Percentiles rank a stretch among this genome's conserved stretches.
Conservation (phyloP, 225 moss, liverwort and hornwort species). For the Asterella californica region DNA sequence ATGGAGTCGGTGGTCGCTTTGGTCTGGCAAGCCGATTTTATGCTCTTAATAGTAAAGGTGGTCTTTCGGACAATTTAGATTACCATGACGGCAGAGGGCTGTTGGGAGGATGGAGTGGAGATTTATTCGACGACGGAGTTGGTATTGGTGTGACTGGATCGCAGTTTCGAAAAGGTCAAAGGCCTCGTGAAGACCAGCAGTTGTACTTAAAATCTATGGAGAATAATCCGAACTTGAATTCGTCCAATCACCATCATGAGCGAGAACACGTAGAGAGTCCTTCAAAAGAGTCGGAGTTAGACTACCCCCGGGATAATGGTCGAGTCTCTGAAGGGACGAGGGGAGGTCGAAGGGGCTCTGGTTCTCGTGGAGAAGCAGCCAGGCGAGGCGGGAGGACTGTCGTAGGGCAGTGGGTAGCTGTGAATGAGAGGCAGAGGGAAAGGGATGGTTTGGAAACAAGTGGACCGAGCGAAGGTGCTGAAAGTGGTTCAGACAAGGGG, state of each 20-base stretch:
- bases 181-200: slow-evolving; percentile 34
- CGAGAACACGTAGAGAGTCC: slow-evolving; percentile 20
- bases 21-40: slow-evolving; percentile 18
- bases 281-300: slow-evolving; percentile 35
- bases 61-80: slow-evolving; percentile 52
- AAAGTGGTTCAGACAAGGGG: slow-evolving; percentile 42
- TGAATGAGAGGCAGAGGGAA: slow-evolving; percentile 70
- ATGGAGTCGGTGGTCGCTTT: slow-evolving; percentile 34
- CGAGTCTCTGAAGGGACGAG: slow-evolving; percentile 28
- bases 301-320: slow-evolving; percentile 36
- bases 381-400: slow-evolving; percentile 59
- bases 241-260: slow-evolving; percentile 29
- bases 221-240: slow-evolving; percentile 25
- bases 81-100: slow-evolving; percentile 48
- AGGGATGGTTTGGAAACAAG: slow-evolving; percentile 44
- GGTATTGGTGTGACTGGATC: slow-evolving; percentile 12
- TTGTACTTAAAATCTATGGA: slow-evolving; percentile 36
- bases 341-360: slow-evolving; percentile 55
- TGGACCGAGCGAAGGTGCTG: slow-evolving; percentile 26
- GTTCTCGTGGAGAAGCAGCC: slow-evolving; percentile 48
- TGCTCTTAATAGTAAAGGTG: slow-evolving; percentile 12
- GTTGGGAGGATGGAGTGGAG: slow-evolving; percentile 50
- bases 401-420: slow-evolving; percentile 86
- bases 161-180: slow-evolving; percentile 31
- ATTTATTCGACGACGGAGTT: slow-evolving; percentile 40